These are phyloP conservation scores for Schizonepeta tenuifolia DNA, from an alignment of 257 asterid species.

Conservation along the genomic window DNA sequence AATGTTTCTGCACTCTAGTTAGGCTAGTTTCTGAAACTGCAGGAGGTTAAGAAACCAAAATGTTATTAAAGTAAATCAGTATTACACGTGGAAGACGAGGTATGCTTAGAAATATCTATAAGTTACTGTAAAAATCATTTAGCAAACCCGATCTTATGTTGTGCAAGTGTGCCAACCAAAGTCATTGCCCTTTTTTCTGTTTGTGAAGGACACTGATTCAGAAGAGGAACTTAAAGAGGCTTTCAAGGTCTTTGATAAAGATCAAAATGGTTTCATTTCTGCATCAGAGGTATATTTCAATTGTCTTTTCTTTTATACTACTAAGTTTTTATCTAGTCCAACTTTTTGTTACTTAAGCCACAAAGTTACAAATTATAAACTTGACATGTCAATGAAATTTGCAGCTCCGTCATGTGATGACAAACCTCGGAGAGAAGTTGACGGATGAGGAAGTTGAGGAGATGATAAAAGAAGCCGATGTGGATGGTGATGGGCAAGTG, in stretches of 20 bases:
- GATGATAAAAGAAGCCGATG: conserved; percentile 39
- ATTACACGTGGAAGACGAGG: too few relatives aligned
- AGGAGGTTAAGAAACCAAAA: too few relatives aligned
- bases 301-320: too few relatives aligned
- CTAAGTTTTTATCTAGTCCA: background rate
- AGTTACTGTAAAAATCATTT: background rate
- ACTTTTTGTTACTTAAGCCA: too few relatives aligned
- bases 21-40: too few relatives aligned
- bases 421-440: conserved; percentile 65
- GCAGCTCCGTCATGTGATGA: conserved; percentile 66
- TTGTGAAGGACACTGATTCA: conserved; percentile 55
- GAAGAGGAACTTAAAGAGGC: conserved; percentile 36
- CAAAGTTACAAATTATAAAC: too few relatives aligned
- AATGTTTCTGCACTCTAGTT: too few relatives aligned
- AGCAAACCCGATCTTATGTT: background rate
- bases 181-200: background rate
- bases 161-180: too few relatives aligned
- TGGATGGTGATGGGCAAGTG: conserved; percentile 58
- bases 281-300: conserved; percentile 50
- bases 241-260: conserved; percentile 65
- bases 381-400: background rate
- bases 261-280: conserved; percentile 57
- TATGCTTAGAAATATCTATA: too few relatives aligned
- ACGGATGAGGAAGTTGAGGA: conserved; percentile 64
- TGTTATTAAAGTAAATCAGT: too few relatives aligned